Evolutionary conservation across 2,329 filamentous ascomycete genomes (phyloP).

Genomic region (Cytospora chrysosperma): DNA sequence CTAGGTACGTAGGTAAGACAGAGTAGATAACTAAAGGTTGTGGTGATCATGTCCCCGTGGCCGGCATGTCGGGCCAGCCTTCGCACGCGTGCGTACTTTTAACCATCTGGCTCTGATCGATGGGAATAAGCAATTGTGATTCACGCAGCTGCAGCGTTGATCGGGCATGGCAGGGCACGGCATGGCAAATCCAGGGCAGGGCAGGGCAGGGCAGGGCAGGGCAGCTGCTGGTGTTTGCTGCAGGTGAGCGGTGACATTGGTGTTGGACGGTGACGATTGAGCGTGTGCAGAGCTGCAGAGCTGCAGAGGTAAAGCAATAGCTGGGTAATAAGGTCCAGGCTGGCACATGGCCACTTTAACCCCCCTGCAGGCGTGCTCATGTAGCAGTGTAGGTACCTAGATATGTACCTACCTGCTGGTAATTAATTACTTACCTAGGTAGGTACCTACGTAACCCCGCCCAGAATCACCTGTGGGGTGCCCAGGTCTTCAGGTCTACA

Average conservation of each 20-base stretch:
- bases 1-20: too few species aligned
- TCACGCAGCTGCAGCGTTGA: neutral
- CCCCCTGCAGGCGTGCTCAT: slow-evolving; percentile 11
- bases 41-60: too few species aligned
- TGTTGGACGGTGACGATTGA: too few species aligned
- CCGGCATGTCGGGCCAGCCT: too few species aligned
- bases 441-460: too few species aligned
- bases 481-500: too few species aligned
- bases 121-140: neutral
- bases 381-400: neutral
- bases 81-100: too few species aligned
- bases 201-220: too few species aligned
- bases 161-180: neutral
- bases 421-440: neutral
- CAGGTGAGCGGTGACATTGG: slow-evolving; percentile 1
- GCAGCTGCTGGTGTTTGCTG: neutral
- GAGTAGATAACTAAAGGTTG: too few species aligned
- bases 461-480: neutral
- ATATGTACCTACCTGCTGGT: neutral
- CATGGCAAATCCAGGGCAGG: too few species aligned
- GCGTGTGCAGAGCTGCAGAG: too few species aligned
- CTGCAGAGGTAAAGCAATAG: neutral
- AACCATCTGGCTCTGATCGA: neutral
- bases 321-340: neutral
- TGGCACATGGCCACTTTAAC: slow-evolving; percentile 10